Conservation (phyloP, 371 early-diverging fungal genomes). For the Lichtheimia ornata region DNA sequence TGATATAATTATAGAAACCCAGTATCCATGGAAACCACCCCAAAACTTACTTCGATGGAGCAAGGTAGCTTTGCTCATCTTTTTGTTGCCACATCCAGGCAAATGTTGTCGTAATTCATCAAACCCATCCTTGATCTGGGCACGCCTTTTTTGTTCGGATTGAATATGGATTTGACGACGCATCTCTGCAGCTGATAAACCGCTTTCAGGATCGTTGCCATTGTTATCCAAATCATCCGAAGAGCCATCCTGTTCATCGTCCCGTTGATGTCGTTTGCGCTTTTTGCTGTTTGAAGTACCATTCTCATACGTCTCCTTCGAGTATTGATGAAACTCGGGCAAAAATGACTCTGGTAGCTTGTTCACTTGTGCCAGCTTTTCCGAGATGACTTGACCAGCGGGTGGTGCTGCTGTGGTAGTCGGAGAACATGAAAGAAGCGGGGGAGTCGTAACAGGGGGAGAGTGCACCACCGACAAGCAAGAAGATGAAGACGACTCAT, state of each 20-base stretch:
- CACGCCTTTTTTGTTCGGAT: slow-evolving; percentile 63
- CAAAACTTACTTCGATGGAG: slow-evolving; percentile 49
- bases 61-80: slow-evolving; percentile 60
- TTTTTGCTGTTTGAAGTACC: slow-evolving; percentile 43
- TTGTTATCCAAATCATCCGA: slow-evolving; percentile 21
- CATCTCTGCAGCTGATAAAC: slow-evolving; percentile 45
- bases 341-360: slow-evolving; percentile 50
- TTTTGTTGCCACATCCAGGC: slow-evolving; percentile 55
- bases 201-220: slow-evolving; percentile 27
- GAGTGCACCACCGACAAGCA: slow-evolving; percentile 14
- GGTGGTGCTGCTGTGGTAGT: slow-evolving; percentile 9
- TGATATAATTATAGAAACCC: not conserved
- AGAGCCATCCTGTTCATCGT: slow-evolving; percentile 19
- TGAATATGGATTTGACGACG: slow-evolving; percentile 64
- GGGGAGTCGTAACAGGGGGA: slow-evolving; percentile 26
- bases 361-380: slow-evolving; percentile 50
- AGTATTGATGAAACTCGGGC: slow-evolving; percentile 53
- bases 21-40: not conserved
- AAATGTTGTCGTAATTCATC: slow-evolving; percentile 57
- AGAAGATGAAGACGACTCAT: slow-evolving; percentile 2
- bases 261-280: slow-evolving; percentile 22
- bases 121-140: slow-evolving; percentile 63
- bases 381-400: slow-evolving; percentile 19
- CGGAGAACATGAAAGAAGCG: slow-evolving; percentile 19
- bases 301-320: slow-evolving; percentile 51